phyloP scores from a whole-genome alignment of 2,329 filamentous ascomycete species.

The Metarhizium sp. region DNA sequence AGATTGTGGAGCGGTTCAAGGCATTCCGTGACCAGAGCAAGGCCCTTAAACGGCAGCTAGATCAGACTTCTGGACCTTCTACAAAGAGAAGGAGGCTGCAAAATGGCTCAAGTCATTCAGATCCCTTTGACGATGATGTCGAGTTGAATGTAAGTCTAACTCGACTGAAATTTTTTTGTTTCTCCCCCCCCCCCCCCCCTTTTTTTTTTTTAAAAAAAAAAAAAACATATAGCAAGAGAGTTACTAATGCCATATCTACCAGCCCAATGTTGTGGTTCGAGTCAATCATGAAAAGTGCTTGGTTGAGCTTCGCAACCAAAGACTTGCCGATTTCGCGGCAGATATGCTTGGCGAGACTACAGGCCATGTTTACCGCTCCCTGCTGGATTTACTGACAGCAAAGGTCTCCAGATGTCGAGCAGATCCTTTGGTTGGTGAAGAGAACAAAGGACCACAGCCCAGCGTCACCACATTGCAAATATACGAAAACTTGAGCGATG shows the following conservation, averaged over 20 bases:
- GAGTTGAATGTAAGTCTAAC: conserved; percentile 41
- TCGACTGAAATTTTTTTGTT: background rate
- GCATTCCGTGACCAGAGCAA: conserved; percentile 44
- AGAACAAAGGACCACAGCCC: conserved; percentile 18
- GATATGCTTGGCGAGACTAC: conserved; percentile 65
- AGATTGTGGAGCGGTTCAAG: conserved; percentile 43
- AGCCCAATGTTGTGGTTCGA: conserved; percentile 65
- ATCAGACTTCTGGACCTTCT: conserved; percentile 27
- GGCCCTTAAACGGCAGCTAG: conserved; percentile 41
- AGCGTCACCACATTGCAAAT: conserved; percentile 46
- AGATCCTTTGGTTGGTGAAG: conserved; percentile 34
- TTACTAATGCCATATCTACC: conserved; percentile 4
- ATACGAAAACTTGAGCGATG: conserved; percentile 42
- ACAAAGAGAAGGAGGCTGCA: conserved; percentile 47
- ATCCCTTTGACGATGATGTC: conserved; percentile 27
- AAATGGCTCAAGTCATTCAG: conserved; percentile 29
- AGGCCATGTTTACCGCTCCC: conserved; percentile 64
- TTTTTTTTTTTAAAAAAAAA: too few species aligned
- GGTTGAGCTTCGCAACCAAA: conserved; percentile 72
- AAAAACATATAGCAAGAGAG: too few species aligned
- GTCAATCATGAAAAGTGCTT: conserved; percentile 80
- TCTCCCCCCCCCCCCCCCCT: too few species aligned
- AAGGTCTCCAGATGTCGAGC: conserved; percentile 58
- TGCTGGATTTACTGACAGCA: conserved; percentile 62
- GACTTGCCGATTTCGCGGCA: conserved; percentile 63